Base-by-base conservation (phyloP, 345 rosid genomes). In the Citrus medica region DNA sequence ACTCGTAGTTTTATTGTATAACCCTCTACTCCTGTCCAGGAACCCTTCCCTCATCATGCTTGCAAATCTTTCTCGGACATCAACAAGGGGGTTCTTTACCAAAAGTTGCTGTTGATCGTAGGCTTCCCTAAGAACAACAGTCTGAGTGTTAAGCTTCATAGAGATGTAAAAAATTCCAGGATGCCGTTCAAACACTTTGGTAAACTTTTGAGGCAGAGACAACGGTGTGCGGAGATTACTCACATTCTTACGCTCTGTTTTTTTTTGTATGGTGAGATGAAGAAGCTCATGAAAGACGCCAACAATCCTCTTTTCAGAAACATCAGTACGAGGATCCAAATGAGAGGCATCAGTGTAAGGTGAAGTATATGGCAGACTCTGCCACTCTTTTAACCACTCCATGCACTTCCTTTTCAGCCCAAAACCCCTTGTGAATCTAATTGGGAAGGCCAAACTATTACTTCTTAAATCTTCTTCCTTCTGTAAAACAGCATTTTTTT, bases 261-360 rank as follows among this genome's bases (percentile, higher is more conserved):
- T 91, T 82, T 92, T 94, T 67, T 86, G 87, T 71, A 92, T 14
- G 1, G 88, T 91, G 14, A 94, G 91, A 84, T 94, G 91, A n/a
- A 94, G 92, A 82, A 94, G 91, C 82, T 94, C 98, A 64, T 94
- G 97, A 85, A 94, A 94, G 58, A 90, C 86, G 13, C 96, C 94
- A 0, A 94, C 96, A 12, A 87, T 91, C 85, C 96, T 89, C 90
- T 92, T 94, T 88, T 94, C 97, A 0, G 92, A 90, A 35, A 88
- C 82, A 77, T 92, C 98, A 48, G 96, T 94, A 9, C 96, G 87
- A 46, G 91, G 85, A 87, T 94, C 98, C 86, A 94, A 86, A 86
- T 86, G 89, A n/a, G 92, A 90, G n/a, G 88, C 79, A 74, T 91
- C 84, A 0, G 58, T 66, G 56, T 91, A 91, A 37, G 96, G 94